Evolutionary conservation across 2,329 filamentous ascomycete species (phyloP).

Genomic region (Trichophyton schoenleinii): DNA sequence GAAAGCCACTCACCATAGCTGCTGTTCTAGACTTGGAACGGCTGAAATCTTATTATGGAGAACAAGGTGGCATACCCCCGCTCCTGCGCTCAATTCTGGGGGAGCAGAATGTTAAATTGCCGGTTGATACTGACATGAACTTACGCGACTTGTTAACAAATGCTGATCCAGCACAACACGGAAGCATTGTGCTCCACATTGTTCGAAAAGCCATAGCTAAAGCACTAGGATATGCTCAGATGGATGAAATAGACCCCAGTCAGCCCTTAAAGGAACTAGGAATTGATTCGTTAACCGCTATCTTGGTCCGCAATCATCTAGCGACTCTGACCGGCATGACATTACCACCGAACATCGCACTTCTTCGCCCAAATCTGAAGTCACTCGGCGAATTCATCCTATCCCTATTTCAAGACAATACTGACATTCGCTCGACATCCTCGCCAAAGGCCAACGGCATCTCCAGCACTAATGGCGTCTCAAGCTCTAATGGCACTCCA

Average conservation of each 20-base stretch:
- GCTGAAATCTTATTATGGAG: background rate
- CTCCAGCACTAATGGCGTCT: too few relatives aligned
- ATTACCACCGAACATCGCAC: background rate
- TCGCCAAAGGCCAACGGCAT: background rate
- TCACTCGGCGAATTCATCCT: background rate
- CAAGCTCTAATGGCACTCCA: background rate
- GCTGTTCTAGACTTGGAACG: background rate
- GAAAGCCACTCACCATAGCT: background rate
- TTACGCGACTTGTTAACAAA: background rate
- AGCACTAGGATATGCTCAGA: background rate
- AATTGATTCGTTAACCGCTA: background rate
- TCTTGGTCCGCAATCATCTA: conserved; percentile 1
- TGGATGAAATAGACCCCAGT: background rate
- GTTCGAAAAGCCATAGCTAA: background rate
- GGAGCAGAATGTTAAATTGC: background rate
- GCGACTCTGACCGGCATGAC: background rate
- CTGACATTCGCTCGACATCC: background rate
- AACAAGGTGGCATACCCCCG: background rate
- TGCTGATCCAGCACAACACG: background rate
- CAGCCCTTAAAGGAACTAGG: background rate
- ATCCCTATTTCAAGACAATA: background rate
- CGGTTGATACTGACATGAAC: background rate
- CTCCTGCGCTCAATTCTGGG: background rate
- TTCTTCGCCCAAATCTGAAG: background rate
- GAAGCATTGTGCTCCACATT: background rate